Evolutionary conservation across 2,329 filamentous ascomycete species (phyloP), one percentile per base, ranked within the genome.

Genomic region (Pseudogymnoascus sp.): DNA sequence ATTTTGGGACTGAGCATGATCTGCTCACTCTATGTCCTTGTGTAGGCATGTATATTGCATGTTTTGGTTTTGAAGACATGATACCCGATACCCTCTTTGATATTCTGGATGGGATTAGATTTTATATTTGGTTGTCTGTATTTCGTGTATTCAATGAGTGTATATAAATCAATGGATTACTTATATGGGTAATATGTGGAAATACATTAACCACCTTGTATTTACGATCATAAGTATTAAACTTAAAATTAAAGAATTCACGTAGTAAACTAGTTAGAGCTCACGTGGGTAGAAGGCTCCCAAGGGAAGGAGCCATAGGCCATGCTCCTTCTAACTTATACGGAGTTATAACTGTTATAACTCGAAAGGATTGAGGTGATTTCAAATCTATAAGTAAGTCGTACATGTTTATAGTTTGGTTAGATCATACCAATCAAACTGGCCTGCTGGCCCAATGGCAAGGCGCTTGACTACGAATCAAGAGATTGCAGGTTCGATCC

Each of bases 1-100:
- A 90, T 96, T 65, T 70, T 94, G 57, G 92, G 92, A 0, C 74
- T 95, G 62, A 89, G 88, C 63, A 76, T 92, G 81, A 82, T 83
- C 71, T 83, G 82, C 67, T 79, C 80, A 48, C 73, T 84, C 34
- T 84, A 84, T 66, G 82, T 84, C 60, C 73, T 84, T 55, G 74
- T 82, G 45, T 82, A 71, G 67, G 57, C 34, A 37, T 35, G 18
- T 57, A 52, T 18, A 30, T 52, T 52, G 45, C 45, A n/a, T 10
- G 45, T 30, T 52, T 52, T 30, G 6, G 5, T 30, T 52, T 52
- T 52, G 15, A 19, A 30, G 19, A 52, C 28, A 48, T 15, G 45
- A 52, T 52, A 52, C 45, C 45, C 45, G 26, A 52, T 52, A 30
- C 45, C 45, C 45, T 30, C 15, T 52, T 52, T 52, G 15, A 30